Base-by-base conservation (phyloP, 2,329 filamentous ascomycete genomes). In the Colletotrichum australisinense region DNA sequence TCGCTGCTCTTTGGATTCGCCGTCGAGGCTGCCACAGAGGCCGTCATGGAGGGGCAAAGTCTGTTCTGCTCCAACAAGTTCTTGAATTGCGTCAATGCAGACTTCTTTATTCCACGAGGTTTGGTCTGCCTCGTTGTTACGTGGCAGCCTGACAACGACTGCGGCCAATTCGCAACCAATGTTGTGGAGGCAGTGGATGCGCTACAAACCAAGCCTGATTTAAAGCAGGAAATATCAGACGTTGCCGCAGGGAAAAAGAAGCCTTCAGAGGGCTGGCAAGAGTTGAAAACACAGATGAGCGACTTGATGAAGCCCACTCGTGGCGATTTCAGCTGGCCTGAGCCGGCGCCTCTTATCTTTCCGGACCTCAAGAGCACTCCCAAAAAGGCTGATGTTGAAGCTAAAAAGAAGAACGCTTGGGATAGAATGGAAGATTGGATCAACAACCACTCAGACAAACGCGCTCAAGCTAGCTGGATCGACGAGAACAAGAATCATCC, bases 81-180 rank as follows among this genome's bases (percentile, higher is more conserved):
- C 77, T 83, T 92, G 19, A 85, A 90, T 75, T 80, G 83, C 46
- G 84, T 90, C 76, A 92, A 92, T 76, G 82, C 86, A 9, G 83
- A 87, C 3, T 86, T 90, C 72, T 92, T 92, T 78, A 84, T 83
- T 59, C 89, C 90, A 0, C 85, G 84, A 2, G 90, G 90, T 0
- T 83, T 92, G 0, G 88, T 86, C 14, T 79, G 77, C 4, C 53
- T 83, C 24, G 82, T 92, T 49, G 85, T 91, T 80, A 87, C 87
- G 1, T 90, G 84, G 81, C 86, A 86, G 64, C 85, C 86, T 0
- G 82, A 85, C 4, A 74, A 78, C 0, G 70, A 76, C 16, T 2
- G 35, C 3, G 24, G 42, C 22, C 76, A 80, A 19, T 77, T 79
- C 4, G 42, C 72, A 12, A 75, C 82, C 35, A 77, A 83, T 63